Evolutionary conservation across 768 basidiomycete genomes (phyloP), one percentile per base, ranked within the genome.

Genomic region (Hericium erinaceus): DNA sequence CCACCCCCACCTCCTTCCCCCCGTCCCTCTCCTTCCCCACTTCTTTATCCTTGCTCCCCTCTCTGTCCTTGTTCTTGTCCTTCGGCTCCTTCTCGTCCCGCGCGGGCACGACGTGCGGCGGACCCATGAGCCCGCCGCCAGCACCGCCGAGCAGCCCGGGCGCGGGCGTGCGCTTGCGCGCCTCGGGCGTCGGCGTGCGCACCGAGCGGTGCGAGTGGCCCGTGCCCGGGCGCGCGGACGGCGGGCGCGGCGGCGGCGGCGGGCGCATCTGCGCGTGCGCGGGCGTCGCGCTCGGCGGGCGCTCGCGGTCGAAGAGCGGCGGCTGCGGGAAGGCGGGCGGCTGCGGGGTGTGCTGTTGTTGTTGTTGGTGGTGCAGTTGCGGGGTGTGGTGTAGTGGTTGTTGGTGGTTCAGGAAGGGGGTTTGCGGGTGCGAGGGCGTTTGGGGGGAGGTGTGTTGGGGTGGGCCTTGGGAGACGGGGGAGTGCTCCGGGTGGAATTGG

Each of bases 121-220:
- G 75, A 11, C 73, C 72, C 75, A 75, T 76, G 48, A 74, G 57
- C 22, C 72, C 67, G 37, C 69, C 68, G 2, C 63, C 64, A 11
- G 68, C 65, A 18, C 66, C 69, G n/a, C 67, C 68, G 61, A 67
- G 59, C 24, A 69, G 61, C 49, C 69, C 58, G 22, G 62, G 64
- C 4, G 64, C 64, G 2, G 60, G 61, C 3, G 62, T 49, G 48
- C 26, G n/a, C n/a, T 49, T 16, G 48, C 18, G n/a, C 18, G 26
- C 20, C 15, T 13, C 18, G 28, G 59, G 57, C 15, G 44, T 62
- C 48, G 50, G 24, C 11, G 15, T 64, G 54, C 26, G 64, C 22
- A 22, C 16, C 26, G 60, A 37, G 20, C 16, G 53, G 7, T 54
- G 61, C n/a, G 61, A 61, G 6, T 62, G 60, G 24, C 59, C 57